Conservation (phyloP, 495 filamentous ascomycete genomes). For the Hypomontagnella monticulosa region DNA sequence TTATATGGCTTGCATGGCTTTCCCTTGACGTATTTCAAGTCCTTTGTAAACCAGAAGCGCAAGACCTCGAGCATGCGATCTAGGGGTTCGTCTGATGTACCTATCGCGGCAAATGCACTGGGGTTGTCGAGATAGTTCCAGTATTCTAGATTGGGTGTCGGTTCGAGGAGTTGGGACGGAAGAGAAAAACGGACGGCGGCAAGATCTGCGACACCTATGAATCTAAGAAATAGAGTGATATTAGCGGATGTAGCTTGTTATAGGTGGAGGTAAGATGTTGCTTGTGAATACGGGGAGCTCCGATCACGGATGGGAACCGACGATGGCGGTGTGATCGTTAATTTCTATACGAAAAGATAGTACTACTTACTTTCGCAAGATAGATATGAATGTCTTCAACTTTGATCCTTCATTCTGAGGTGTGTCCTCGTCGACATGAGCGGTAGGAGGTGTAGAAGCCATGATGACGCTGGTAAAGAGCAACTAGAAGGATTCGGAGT, state of each 20-base stretch:
- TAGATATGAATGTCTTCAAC: slow-evolving; percentile 82
- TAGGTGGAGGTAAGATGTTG: slow-evolving; percentile 3
- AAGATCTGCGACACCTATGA: slow-evolving; percentile 94
- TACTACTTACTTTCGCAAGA: slow-evolving; percentile 75
- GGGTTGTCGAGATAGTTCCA: slow-evolving; percentile 98
- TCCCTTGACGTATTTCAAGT: slow-evolving; percentile 98
- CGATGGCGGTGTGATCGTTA: slow-evolving; percentile 36
- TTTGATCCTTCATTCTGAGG: slow-evolving; percentile 82
- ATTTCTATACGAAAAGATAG: background rate
- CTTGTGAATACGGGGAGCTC: background rate
- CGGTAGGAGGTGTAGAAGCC: slow-evolving; percentile 38
- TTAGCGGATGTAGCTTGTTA: slow-evolving; percentile 2
- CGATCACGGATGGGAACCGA: slow-evolving; percentile 30
- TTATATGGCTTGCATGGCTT: slow-evolving; percentile 99
- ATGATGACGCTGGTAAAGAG: slow-evolving; percentile 27
- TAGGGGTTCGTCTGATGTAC: slow-evolving; percentile 87
- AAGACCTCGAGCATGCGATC: slow-evolving; percentile 93
- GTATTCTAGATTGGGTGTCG: slow-evolving; percentile 96
- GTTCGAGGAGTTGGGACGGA: slow-evolving; percentile 93
- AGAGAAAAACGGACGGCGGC: slow-evolving; percentile 95
- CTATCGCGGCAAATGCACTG: slow-evolving; percentile 95
- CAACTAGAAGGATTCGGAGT: slow-evolving; percentile 5
- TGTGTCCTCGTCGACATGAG: slow-evolving; percentile 63
- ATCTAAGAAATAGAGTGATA: slow-evolving; percentile 60
- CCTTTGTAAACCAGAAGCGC: slow-evolving; percentile 98